Evolutionary conservation across 768 basidiomycete species (phyloP), one percentile per base, ranked within the genome.

Genomic region (Mycena sanguinolenta): DNA sequence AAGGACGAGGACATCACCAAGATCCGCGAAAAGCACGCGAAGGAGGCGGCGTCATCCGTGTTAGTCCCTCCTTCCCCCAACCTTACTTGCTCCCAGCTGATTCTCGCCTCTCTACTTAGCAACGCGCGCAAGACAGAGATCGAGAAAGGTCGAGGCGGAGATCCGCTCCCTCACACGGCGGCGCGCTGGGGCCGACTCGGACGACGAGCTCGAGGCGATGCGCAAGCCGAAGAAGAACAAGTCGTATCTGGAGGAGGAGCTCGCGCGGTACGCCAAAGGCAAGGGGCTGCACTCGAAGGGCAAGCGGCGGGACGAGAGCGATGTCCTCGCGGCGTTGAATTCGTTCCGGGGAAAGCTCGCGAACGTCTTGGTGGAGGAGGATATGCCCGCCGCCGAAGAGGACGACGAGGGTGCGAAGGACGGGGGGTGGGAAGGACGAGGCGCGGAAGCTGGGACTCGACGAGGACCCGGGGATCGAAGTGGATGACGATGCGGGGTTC

Each of bases 61-160:
- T 95, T 73, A 49, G 86, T 74, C 30, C 23, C 42, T 34, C 6
- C 6, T 34, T 19, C 9, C 28, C 28, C 36, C 12, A 2, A 27
- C 64, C 32, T 34, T 58, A 57, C 39, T 38, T 34, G 32, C 10
- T 10, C 32, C 6, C 32, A 34, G 32, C 32, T 34, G 32, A 34
- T 10, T 34, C 27, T 25, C 32, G 38, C 64, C 46, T 23, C 54
- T 23, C 25, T 6, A 46, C n/a, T 46, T 46, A 95, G 92, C 61
- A 85, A 85, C 38, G 80, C 87, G 14, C 92, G 93, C 25, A 88
- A 91, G 76, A 84, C 89, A 9, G 91, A 96, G 78, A 94, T 98
- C 59, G 91, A 91, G 74, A 91, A n/a, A 88, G 75, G 94, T 98
- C 91, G 95, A 98, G 79, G 90, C 89, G 9, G 93, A 95, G 53